Evolutionary conservation across 768 basidiomycete genomes (phyloP).

Genomic region (Lactarius psammicola): DNA sequence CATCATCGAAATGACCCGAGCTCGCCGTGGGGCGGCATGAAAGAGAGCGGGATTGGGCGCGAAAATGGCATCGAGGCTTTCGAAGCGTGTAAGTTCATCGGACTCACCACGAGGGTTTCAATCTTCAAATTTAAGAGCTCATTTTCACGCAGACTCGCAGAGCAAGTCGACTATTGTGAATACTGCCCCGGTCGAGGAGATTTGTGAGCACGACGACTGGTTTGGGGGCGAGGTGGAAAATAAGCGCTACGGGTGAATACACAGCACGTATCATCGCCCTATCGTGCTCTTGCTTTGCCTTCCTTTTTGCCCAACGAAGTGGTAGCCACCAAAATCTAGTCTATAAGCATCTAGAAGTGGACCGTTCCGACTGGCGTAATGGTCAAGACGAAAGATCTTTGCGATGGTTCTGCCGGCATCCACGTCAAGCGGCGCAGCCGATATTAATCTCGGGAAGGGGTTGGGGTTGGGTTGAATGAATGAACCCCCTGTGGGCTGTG

Average conservation of each 20-base stretch:
- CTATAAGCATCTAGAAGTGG: background rate
- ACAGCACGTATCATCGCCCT: too few species aligned
- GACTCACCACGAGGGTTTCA: background rate
- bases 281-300: background rate
- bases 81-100: constrained; percentile 60
- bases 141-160: constrained; percentile 60
- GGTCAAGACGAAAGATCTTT: background rate
- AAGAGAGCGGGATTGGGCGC: constrained; percentile 82
- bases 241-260: constrained; percentile 60
- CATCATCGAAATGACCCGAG: constrained; percentile 89
- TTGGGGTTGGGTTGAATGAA: too few species aligned
- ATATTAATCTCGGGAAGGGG: background rate
- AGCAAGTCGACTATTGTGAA: constrained; percentile 81
- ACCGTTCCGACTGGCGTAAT: background rate
- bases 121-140: constrained; percentile 4
- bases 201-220: constrained; percentile 68
- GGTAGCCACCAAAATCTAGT: background rate
- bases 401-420: background rate
- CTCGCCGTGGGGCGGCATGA: constrained; percentile 91
- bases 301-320: too few species aligned
- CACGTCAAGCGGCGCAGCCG: background rate
- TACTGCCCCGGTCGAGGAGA: constrained; percentile 60
- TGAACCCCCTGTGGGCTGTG: background rate
- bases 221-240: constrained; percentile 57
- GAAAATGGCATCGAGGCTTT: constrained; percentile 85